Percentiles rank a stretch among this genome's conserved stretches.
Conservation (phyloP, 805 yeast species). For the Starmerella davenportii region DNA sequence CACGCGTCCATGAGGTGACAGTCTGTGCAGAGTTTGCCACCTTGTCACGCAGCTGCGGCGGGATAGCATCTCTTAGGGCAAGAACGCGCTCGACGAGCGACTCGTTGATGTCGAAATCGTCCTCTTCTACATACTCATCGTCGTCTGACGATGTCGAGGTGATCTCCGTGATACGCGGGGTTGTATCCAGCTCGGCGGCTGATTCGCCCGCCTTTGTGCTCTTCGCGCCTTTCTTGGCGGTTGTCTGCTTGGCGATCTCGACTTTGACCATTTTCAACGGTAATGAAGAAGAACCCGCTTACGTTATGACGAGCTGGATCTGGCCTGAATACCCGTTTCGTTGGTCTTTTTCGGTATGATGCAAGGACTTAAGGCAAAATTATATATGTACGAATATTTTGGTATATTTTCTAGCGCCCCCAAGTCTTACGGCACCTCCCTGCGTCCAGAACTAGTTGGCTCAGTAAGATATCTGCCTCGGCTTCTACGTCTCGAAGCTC, state of each 20-base stretch:
- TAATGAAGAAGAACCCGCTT: too few relatives aligned
- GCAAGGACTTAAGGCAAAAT: too few relatives aligned
- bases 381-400: too few relatives aligned
- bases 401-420: too few relatives aligned
- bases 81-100: conserved; percentile 69
- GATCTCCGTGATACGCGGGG: conserved; percentile 22
- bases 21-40: conserved; percentile 23
- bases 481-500: background rate
- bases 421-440: too few relatives aligned
- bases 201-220: background rate
- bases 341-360: too few relatives aligned
- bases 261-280: background rate
- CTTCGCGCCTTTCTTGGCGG: too few relatives aligned
- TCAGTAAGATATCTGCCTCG: too few relatives aligned
- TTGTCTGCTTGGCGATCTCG: background rate
- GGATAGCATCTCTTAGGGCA: conserved; percentile 80
- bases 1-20: conserved; percentile 24
- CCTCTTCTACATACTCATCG: conserved; percentile 36
- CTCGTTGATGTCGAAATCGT: conserved; percentile 62
- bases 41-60: conserved; percentile 63
- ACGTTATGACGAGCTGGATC: too few relatives aligned
- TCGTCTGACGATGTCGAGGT: conserved; percentile 23
- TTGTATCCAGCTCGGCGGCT: background rate
- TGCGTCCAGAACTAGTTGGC: too few relatives aligned
- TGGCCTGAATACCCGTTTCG: too few relatives aligned